phyloP scores from a whole-genome alignment of 2,329 filamentous ascomycete genomes.

The Venturia asperata region DNA sequence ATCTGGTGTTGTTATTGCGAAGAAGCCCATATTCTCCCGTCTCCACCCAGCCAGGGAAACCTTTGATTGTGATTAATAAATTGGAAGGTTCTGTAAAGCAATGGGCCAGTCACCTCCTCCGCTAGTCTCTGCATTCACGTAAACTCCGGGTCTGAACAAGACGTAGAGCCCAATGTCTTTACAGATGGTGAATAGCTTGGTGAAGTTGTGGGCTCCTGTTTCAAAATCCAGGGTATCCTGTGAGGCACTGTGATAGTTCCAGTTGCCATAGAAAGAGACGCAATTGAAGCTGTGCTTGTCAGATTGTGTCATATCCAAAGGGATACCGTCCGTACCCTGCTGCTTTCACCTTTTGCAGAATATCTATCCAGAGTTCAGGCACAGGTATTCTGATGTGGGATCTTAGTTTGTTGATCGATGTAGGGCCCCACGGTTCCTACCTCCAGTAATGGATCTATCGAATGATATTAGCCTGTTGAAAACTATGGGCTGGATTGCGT shows the following conservation, averaged over 20 bases:
- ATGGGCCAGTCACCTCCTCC: conserved; percentile 40
- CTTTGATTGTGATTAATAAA: conserved; percentile 55
- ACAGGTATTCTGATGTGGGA: conserved; percentile 20
- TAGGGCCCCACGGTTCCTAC: background rate
- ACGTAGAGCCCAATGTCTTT: conserved; percentile 28
- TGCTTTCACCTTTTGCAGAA: conserved; percentile 23
- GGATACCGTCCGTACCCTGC: conserved; percentile 35
- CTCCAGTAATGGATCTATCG: background rate
- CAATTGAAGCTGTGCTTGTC: conserved; percentile 16
- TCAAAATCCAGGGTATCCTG: conserved; percentile 18
- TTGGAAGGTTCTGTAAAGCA: conserved; percentile 57
- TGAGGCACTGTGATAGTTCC: conserved; percentile 20
- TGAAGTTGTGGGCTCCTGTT: conserved; percentile 20
- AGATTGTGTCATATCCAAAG: conserved; percentile 45
- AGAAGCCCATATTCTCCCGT: conserved; percentile 52
- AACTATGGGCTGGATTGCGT: conserved; percentile 39
- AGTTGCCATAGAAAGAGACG: conserved; percentile 23
- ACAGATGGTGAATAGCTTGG: conserved; percentile 27
- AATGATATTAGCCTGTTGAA: conserved; percentile 24
- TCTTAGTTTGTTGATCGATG: conserved; percentile 37
- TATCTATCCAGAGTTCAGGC: conserved; percentile 22
- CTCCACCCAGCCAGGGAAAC: conserved; percentile 56
- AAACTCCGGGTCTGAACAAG: conserved; percentile 27
- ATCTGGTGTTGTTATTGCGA: conserved; percentile 47
- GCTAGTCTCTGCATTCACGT: conserved; percentile 23